Percentiles rank a stretch among this genome's conserved stretches.
phyloP scores from a whole-genome alignment of 2,329 filamentous ascomycete genomes.

The Xylaria sp. region DNA sequence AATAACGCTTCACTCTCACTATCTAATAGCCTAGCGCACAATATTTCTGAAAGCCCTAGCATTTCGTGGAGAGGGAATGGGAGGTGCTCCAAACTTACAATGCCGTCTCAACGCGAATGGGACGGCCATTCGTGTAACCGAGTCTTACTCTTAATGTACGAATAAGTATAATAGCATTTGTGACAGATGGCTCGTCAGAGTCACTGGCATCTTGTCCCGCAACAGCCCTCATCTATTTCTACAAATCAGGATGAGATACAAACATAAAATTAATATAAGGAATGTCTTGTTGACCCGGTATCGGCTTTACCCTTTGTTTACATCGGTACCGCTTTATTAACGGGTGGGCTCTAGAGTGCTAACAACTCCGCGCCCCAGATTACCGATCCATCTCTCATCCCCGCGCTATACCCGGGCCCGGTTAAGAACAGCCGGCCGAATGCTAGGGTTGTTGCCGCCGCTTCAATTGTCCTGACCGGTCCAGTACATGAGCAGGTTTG shows the following conservation, averaged over 20 bases:
- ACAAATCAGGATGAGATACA: not conserved
- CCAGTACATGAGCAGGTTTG: not conserved
- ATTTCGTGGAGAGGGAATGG: not conserved
- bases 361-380: not conserved
- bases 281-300: slow-evolving; percentile 22
- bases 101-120: not conserved
- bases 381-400: slow-evolving; percentile 26
- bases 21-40: not conserved
- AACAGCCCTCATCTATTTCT: not conserved
- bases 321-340: slow-evolving; percentile 3
- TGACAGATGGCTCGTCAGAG: not conserved
- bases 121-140: not conserved
- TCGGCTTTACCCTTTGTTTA: slow-evolving; percentile 9
- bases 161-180: not conserved
- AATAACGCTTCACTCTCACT: not conserved
- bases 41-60: not conserved
- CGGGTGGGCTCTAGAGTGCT: not conserved
- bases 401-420: slow-evolving; percentile 34
- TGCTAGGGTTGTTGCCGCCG: not conserved
- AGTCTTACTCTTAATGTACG: not conserved
- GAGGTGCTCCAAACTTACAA: not conserved
- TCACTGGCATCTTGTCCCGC: not conserved
- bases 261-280: not conserved
- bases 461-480: not conserved
- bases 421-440: slow-evolving; percentile 17